A percentile compares a stretch with the other conserved stretches of the same genome.
Evolutionary conservation across 371 early-diverging fungal species (phyloP).

Genomic region (Zopfochytrium polystomum): DNA sequence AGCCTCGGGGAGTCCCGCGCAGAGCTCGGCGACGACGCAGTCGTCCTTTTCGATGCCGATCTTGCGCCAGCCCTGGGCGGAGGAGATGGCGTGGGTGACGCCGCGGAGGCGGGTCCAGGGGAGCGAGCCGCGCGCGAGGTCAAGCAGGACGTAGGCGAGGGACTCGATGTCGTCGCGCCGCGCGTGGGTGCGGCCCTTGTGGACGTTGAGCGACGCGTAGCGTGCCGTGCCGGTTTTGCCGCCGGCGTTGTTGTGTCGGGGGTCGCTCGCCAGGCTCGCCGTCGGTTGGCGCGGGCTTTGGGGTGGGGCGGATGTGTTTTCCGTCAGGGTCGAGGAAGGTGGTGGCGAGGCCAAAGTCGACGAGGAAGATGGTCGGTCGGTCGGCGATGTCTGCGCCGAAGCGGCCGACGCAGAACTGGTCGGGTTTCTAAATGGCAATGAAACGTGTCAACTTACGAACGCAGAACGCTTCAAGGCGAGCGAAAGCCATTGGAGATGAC

Average conservation of each 20-base stretch:
- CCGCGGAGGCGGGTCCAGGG: constrained; percentile 63
- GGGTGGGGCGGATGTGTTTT: constrained; percentile 35
- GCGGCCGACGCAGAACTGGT: constrained; percentile 60
- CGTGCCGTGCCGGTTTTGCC: constrained; percentile 65
- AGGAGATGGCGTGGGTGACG: constrained; percentile 30
- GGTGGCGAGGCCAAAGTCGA: constrained; percentile 62
- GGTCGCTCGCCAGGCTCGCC: background rate
- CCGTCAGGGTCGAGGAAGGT: constrained; percentile 46
- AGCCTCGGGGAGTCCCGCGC: constrained; percentile 48
- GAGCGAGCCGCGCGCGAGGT: constrained; percentile 55
- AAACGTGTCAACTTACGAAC: too few relatives aligned
- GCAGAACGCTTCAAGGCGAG: constrained; percentile 11
- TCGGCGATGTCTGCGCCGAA: constrained; percentile 25
- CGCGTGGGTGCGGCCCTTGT: constrained; percentile 53
- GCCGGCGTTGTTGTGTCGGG: constrained; percentile 1
- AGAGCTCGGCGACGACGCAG: constrained; percentile 41
- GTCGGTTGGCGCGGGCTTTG: constrained; percentile 2
- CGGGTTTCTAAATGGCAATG: constrained; percentile 52
- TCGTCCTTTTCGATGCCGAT: constrained; percentile 50
- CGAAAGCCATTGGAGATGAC: background rate
- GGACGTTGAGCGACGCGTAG: constrained; percentile 62
- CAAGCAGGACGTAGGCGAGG: constrained; percentile 57
- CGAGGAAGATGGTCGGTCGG: constrained; percentile 45
- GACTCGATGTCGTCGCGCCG: constrained; percentile 66
- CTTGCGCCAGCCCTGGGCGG: constrained; percentile 53